Conservation (phyloP, 192 early-diverging fungal species). For the Entomortierella lignicola region DNA sequence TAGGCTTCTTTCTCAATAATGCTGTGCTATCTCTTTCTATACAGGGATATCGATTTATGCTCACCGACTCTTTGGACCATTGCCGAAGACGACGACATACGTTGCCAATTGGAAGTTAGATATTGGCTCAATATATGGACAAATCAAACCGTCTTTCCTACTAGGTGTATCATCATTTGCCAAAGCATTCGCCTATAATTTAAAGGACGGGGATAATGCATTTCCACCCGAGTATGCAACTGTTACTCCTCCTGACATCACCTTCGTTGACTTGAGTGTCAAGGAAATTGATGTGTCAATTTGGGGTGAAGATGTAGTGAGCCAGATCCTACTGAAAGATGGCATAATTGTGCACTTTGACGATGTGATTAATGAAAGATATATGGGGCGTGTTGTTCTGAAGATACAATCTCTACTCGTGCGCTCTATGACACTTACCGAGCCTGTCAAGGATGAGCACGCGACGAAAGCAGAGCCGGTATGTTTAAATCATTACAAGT, state of each 20-base stretch:
- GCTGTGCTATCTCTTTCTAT: background rate
- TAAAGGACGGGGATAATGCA: slow-evolving; percentile 74
- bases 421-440: slow-evolving; percentile 62
- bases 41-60: slow-evolving; percentile 66
- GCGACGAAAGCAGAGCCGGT: slow-evolving; percentile 29
- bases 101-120: slow-evolving; percentile 76
- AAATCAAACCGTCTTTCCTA: slow-evolving; percentile 72
- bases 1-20: background rate
- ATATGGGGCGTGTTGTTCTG: slow-evolving; percentile 62
- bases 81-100: slow-evolving; percentile 72
- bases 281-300: slow-evolving; percentile 69
- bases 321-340: slow-evolving; percentile 62
- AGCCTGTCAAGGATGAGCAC: slow-evolving; percentile 19
- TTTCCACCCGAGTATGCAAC: slow-evolving; percentile 61
- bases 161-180: slow-evolving; percentile 62
- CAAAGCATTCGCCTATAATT: slow-evolving; percentile 71
- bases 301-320: slow-evolving; percentile 62
- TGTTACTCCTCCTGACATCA: slow-evolving; percentile 65
- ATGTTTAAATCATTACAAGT: slow-evolving; percentile 2
- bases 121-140: slow-evolving; percentile 70
- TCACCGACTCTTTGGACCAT: slow-evolving; percentile 76
- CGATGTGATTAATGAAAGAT: slow-evolving; percentile 68
- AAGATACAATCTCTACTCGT: slow-evolving; percentile 68
- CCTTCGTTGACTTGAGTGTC: slow-evolving; percentile 66
- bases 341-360: slow-evolving; percentile 76